A percentile compares a stretch with the other conserved stretches of the same genome.
phyloP scores from a whole-genome alignment of 306 rosid species.

The Leucaena leucocephala region DNA sequence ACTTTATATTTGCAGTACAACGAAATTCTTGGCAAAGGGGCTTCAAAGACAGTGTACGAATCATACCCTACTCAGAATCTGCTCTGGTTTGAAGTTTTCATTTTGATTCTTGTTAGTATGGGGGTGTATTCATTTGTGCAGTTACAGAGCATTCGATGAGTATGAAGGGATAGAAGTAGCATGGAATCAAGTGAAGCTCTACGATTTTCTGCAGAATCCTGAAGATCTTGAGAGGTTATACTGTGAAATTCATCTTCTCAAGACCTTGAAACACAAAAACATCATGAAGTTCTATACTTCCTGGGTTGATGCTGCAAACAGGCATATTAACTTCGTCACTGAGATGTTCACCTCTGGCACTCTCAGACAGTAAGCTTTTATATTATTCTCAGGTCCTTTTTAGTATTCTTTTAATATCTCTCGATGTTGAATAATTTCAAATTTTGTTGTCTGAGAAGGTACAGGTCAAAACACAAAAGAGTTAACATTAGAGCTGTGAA shows the following conservation, averaged over 20 bases:
- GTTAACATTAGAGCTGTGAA: constrained; percentile 94
- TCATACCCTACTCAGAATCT: constrained; percentile 4
- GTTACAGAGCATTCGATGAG: constrained; percentile 93
- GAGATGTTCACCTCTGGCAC: constrained; percentile 99
- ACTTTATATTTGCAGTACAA: constrained; percentile 63
- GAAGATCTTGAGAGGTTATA: constrained; percentile 89
- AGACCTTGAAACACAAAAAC: constrained; percentile 79
- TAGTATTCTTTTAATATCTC: constrained; percentile 4
- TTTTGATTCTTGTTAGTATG: constrained; percentile 25
- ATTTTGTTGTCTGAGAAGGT: constrained; percentile 54
- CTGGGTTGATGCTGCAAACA: constrained; percentile 84
- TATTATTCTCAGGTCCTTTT: not conserved
- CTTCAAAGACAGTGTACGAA: constrained; percentile 90
- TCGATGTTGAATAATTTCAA: constrained; percentile 32
- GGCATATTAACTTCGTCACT: constrained; percentile 93
- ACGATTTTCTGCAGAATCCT: constrained; percentile 74
- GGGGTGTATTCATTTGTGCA: constrained; percentile 44
- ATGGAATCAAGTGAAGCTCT: constrained; percentile 96
- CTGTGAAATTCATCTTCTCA: constrained; percentile 93
- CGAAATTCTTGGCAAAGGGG: constrained; percentile 98
- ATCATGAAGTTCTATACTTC: constrained; percentile 94
- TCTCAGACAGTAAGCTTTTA: constrained; percentile 79
- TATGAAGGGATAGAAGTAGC: constrained; percentile 98
- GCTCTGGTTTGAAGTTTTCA: constrained; percentile 3
- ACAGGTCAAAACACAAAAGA: constrained; percentile 73